Evolutionary conservation across 768 basidiomycete species (phyloP).

Genomic region (Tulasnella sp.): DNA sequence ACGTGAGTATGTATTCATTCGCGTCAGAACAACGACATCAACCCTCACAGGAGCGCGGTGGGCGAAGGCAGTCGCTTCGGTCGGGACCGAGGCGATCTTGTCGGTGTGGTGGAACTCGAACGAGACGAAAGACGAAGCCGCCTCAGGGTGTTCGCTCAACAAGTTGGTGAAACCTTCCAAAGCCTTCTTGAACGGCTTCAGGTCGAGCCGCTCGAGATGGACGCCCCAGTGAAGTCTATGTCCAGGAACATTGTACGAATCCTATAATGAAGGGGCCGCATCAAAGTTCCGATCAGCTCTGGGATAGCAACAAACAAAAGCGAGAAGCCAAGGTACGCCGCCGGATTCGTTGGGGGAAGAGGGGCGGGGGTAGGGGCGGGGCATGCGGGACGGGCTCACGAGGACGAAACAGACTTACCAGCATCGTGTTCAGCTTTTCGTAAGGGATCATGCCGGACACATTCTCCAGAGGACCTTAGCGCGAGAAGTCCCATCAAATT

Average conservation of each 20-base stretch:
- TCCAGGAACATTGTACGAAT: constrained; percentile 14
- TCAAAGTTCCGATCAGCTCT: not conserved
- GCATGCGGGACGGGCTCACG: not conserved
- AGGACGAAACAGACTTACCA: constrained; percentile 19
- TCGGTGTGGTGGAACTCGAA: constrained; percentile 25
- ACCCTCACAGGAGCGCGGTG: constrained; percentile 17
- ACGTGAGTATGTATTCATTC: not conserved
- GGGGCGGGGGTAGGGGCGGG: not conserved
- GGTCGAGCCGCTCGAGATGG: constrained; percentile 24
- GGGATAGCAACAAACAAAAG: not conserved
- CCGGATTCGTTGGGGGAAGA: not conserved
- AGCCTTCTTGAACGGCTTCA: constrained; percentile 24
- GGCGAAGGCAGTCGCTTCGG: constrained; percentile 24
- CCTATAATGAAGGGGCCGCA: not conserved
- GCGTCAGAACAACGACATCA: not conserved
- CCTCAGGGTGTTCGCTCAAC: not conserved
- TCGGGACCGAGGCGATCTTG: constrained; percentile 25
- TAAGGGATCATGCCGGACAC: constrained; percentile 26
- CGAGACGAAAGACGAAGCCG: not conserved
- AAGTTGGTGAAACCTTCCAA: constrained; percentile 23
- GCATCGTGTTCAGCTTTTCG: constrained; percentile 26
- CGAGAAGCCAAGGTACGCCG: not conserved
- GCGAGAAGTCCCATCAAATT: not conserved
- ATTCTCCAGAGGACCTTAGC: constrained; percentile 22
- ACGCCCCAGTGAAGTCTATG: constrained; percentile 23